phyloP scores from a whole-genome alignment of 176 grass and related monocot genomes.

The Lolium rigidum region DNA sequence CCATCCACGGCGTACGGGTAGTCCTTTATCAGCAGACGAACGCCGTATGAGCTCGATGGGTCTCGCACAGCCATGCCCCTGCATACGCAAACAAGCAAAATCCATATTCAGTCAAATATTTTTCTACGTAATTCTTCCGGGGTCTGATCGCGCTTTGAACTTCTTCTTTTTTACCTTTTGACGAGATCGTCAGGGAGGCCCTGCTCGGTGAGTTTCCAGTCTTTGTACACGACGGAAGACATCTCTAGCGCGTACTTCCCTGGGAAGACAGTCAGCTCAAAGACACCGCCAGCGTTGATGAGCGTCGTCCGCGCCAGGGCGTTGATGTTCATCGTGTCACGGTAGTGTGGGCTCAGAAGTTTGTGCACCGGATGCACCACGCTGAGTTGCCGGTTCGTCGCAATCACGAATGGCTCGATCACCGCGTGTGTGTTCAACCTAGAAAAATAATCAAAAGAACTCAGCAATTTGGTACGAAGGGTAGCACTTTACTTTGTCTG shows the following conservation, averaged over 20 bases:
- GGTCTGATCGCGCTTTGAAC: not conserved
- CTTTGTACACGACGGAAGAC: constrained; percentile 78
- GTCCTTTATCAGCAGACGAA: constrained; percentile 79
- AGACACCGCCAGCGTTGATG: constrained; percentile 78
- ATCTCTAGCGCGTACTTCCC: constrained; percentile 70
- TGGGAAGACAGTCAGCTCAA: constrained; percentile 78
- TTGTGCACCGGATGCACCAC: constrained; percentile 81
- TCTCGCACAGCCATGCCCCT: constrained; percentile 63
- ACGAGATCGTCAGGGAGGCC: constrained; percentile 75
- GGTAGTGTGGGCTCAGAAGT: constrained; percentile 85
- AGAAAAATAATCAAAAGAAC: constrained; percentile 29
- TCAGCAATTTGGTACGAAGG: not conserved
- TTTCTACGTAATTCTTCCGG: not conserved
- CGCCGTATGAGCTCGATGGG: constrained; percentile 42
- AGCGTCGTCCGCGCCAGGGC: constrained; percentile 76
- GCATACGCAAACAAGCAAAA: constrained; percentile 22
- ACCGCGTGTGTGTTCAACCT: constrained; percentile 92
- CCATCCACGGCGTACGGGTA: constrained; percentile 80
- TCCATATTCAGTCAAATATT: not conserved
- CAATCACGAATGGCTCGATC: constrained; percentile 87
- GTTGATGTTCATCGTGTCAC: constrained; percentile 96
- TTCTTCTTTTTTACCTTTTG: constrained; percentile 61
- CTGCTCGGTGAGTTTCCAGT: constrained; percentile 89
- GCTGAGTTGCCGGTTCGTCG: constrained; percentile 80
- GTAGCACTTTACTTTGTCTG: not conserved